Conservation (phyloP, 495 filamentous ascomycete species). For the Aspergillus sparsus region DNA sequence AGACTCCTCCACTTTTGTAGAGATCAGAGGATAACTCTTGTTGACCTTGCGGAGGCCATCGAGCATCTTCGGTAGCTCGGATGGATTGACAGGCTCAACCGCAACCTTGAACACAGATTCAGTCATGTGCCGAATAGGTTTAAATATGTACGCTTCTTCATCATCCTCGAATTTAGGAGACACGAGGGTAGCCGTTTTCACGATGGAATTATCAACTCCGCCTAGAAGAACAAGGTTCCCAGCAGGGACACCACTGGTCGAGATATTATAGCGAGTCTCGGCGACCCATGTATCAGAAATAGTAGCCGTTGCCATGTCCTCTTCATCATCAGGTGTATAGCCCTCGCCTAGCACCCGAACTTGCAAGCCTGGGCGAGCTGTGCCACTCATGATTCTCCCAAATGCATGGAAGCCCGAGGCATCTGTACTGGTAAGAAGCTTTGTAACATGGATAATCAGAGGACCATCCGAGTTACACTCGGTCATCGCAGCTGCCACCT, state of each 20-base stretch:
- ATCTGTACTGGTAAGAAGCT: conserved; percentile 85
- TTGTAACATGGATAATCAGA: conserved; percentile 85
- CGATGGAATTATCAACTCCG: conserved; percentile 96
- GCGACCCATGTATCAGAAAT: conserved; percentile 88
- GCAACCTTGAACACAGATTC: conserved; percentile 98
- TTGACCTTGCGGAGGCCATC: conserved; percentile 95
- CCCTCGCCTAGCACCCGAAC: conserved; percentile 93
- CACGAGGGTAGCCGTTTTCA: conserved; percentile 96
- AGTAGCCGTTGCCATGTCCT: conserved; percentile 93
- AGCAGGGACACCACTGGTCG: conserved; percentile 87
- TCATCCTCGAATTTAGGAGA: conserved; percentile 75
- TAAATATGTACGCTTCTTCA: conserved; percentile 93
- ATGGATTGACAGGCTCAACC: conserved; percentile 96
- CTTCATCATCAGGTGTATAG: conserved; percentile 95
- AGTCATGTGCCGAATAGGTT: conserved; percentile 89
- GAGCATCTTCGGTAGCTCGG: conserved; percentile 98
- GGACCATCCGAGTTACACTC: conserved; percentile 88
- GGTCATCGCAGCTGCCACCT: conserved; percentile 75
- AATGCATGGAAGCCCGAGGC: conserved; percentile 86
- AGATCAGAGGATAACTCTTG: conserved; percentile 93
- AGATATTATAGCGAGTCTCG: conserved; percentile 91
- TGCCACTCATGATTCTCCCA: conserved; percentile 91
- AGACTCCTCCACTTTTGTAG: conserved; percentile 98
- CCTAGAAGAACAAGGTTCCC: conserved; percentile 92
- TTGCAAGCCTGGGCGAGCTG: conserved; percentile 75